Evolutionary conservation across 106 monocot species (phyloP), one percentile per base, ranked within the genome.

Genomic region (Agapanthus africanus): DNA sequence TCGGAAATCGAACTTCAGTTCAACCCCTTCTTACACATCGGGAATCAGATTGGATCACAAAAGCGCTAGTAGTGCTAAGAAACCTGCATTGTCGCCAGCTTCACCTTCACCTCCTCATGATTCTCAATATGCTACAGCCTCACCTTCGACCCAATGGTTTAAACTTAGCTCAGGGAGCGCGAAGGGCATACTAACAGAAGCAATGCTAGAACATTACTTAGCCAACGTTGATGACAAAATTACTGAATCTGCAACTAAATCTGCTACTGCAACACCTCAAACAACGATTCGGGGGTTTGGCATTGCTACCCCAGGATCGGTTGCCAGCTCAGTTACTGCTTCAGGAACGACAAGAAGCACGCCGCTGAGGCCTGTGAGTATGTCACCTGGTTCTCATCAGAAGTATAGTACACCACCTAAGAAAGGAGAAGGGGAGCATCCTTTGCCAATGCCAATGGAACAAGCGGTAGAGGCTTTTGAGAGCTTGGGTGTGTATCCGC

Each of bases 351-450:
- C 83, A 18, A 88, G 91, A 73, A 88, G 81, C 57, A 85, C 94
- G 54, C 91, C 95, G 19, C 36, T 91, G 76, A 86, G 97, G 73
- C 76, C 88, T 50, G 92, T 89, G 32, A 82, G 89, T 38, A 89
- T 97, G 86, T 97, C 97, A 52, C 95, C 91, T 56, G 80, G 88
- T 41, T 91, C 95, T 7, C 83, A 84, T 73, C 72, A 88, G 78
- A 89, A 86, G 70, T 93, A 85, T 70, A 78, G 38, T 44, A 86
- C 90, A 7, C 82, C 95, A 6, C 85, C 91, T 11, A 95, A 88
- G 78, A 97, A 97, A 72, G 97, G 92, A 46, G 92, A 97, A 56
- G 84, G 87, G 44, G 97, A 97, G 47, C 64, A 87, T 52, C 86
- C 91, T 63, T 56, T 81, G 28, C 92, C 97, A 15, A 84, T 97